These are phyloP conservation scores for Plasmodium adleri DNA, from an alignment of 169 alveolate genomes.

Conservation along the genomic window DNA sequence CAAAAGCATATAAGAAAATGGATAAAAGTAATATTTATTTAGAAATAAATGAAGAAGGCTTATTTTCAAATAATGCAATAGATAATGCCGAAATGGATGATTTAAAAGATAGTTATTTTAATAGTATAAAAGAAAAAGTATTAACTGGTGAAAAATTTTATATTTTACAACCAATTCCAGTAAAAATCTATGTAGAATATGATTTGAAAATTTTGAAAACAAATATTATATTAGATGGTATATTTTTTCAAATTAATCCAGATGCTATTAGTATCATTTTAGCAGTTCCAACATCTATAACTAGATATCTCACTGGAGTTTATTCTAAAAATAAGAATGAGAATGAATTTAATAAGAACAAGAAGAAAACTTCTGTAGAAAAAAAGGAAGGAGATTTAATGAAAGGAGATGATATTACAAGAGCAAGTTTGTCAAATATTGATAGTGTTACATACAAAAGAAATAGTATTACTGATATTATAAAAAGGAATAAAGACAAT, in stretches of 20 bases:
- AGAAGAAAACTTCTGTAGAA: constrained; percentile 25
- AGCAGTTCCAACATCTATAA: constrained; percentile 85
- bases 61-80: neutral
- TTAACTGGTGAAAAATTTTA: constrained; percentile 30
- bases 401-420: constrained; percentile 14
- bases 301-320: constrained; percentile 76
- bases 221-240: constrained; percentile 83
- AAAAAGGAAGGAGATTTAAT: constrained; percentile 18
- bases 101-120: constrained; percentile 27
- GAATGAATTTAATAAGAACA: constrained; percentile 17
- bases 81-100: neutral
- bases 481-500: constrained; percentile 2
- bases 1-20: neutral
- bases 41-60: neutral
- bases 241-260: constrained; percentile 87
- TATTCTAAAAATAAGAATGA: constrained; percentile 60
- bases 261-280: constrained; percentile 85
- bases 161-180: constrained; percentile 78
- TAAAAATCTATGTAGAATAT: constrained; percentile 63
- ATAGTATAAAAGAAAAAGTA: constrained; percentile 60
- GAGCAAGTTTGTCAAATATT: neutral
- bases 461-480: neutral
- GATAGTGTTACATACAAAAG: neutral
- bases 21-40: neutral
- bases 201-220: constrained; percentile 61